Evolutionary conservation across 2,329 filamentous ascomycete genomes (phyloP).

Genomic region (Elsinoe perseae): DNA sequence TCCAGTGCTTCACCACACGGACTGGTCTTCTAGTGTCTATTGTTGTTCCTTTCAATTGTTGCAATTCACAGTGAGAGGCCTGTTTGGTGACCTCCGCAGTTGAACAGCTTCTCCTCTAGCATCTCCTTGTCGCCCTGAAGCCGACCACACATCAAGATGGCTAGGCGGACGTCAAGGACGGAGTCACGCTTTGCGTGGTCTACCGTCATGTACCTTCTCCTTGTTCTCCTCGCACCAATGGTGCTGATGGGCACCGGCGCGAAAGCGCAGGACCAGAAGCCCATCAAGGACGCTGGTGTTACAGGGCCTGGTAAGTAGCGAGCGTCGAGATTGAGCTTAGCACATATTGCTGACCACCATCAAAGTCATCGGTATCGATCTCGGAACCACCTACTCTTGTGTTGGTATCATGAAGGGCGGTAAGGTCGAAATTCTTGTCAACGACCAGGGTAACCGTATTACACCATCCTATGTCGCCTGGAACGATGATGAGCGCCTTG

Average conservation of each 20-base stretch:
- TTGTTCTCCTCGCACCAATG: slow-evolving; percentile 77
- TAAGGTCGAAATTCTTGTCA: slow-evolving; percentile 91
- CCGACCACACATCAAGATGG: slow-evolving; percentile 17
- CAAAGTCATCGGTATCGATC: slow-evolving; percentile 83
- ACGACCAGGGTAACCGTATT: slow-evolving; percentile 95
- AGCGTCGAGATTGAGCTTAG: neutral
- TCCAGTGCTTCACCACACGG: neutral
- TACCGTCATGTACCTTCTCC: slow-evolving; percentile 82
- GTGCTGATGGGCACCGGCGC: slow-evolving; percentile 65
- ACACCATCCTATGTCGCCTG: slow-evolving; percentile 58
- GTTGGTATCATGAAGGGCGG: slow-evolving; percentile 94
- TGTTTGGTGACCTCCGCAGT: slow-evolving; percentile 6
- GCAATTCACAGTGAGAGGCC: neutral
- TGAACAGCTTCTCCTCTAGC: neutral
- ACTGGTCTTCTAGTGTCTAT: slow-evolving; percentile 11
- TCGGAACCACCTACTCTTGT: slow-evolving; percentile 81
- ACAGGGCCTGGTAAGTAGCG: slow-evolving; percentile 54
- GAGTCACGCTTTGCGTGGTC: slow-evolving; percentile 50
- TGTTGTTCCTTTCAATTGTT: slow-evolving; percentile 11
- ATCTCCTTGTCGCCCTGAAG: neutral
- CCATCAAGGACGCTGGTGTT: slow-evolving; percentile 57
- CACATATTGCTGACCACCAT: slow-evolving; percentile 17
- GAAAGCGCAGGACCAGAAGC: slow-evolving; percentile 60
- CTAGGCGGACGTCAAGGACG: slow-evolving; percentile 18
- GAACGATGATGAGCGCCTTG: slow-evolving; percentile 91